Evolutionary conservation across 2,329 filamentous ascomycete species (phyloP).

Genomic region (Stromatinia cepivora): DNA sequence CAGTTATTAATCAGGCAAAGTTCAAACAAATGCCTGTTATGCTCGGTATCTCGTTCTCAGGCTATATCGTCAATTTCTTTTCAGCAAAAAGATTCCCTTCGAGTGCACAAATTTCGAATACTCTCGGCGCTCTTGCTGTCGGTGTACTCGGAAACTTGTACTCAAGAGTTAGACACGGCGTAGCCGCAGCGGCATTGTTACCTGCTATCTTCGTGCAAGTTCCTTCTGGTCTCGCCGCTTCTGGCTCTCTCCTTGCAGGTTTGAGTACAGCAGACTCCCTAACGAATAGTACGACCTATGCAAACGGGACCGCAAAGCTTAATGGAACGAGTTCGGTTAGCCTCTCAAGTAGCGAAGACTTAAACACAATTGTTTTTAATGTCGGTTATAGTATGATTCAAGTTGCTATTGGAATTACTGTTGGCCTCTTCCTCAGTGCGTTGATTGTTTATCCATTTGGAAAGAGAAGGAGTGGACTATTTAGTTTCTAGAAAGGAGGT

Average conservation of each 20-base stretch:
- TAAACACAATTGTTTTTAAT: constrained; percentile 45
- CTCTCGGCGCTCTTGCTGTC: constrained; percentile 72
- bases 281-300: constrained; percentile 41
- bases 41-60: constrained; percentile 69
- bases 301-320: constrained; percentile 36
- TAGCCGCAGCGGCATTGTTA: constrained; percentile 81
- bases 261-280: constrained; percentile 58
- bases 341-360: constrained; percentile 30
- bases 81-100: constrained; percentile 63
- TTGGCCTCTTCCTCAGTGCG: constrained; percentile 45
- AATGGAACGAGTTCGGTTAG: constrained; percentile 36
- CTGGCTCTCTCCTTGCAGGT: constrained; percentile 59
- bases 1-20: constrained; percentile 77
- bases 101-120: constrained; percentile 75
- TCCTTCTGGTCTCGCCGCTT: constrained; percentile 61
- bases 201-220: constrained; percentile 80
- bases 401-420: constrained; percentile 47
- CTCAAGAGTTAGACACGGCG: constrained; percentile 57
- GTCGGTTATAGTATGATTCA: constrained; percentile 46
- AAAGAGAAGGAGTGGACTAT: constrained; percentile 45
- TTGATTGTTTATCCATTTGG: constrained; percentile 46
- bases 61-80: constrained; percentile 77
- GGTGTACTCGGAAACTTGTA: constrained; percentile 78
- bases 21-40: constrained; percentile 79
- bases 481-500: constrained; percentile 41